Conservation (phyloP, 2,329 filamentous ascomycete genomes). For the Hypoxylon sp. region DNA sequence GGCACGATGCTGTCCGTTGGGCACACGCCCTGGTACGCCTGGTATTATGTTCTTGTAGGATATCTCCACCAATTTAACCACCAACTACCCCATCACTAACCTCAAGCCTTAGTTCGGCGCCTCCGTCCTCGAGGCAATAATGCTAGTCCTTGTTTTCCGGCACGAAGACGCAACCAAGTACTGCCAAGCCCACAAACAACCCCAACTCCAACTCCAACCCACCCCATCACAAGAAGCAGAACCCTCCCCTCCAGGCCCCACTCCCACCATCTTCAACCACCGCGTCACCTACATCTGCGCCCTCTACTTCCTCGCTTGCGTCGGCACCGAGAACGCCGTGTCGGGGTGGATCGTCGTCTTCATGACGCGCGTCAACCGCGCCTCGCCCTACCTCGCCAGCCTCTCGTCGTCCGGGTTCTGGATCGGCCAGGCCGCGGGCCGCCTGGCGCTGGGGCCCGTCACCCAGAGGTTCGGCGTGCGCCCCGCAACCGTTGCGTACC, state of each 20-base stretch:
- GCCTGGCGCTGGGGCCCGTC: slow-evolving; percentile 50
- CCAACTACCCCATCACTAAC: neutral
- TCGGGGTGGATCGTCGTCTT: slow-evolving; percentile 61
- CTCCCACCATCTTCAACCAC: slow-evolving; percentile 47
- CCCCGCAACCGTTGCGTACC: slow-evolving; percentile 45
- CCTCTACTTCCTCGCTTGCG: slow-evolving; percentile 57
- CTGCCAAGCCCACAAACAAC: slow-evolving; percentile 39
- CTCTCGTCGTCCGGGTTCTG: slow-evolving; percentile 59
- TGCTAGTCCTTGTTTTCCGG: slow-evolving; percentile 54
- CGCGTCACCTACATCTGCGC: slow-evolving; percentile 56
- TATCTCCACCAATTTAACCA: neutral
- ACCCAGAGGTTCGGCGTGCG: slow-evolving; percentile 50
- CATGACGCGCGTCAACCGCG: slow-evolving; percentile 56
- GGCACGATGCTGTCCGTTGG: slow-evolving; percentile 48
- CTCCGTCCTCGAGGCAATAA: slow-evolving; percentile 43
- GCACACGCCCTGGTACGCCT: slow-evolving; percentile 52
- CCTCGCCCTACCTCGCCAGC: slow-evolving; percentile 52
- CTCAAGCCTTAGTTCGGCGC: slow-evolving; percentile 24
- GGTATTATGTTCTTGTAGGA: slow-evolving; percentile 56
- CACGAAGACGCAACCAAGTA: slow-evolving; percentile 51
- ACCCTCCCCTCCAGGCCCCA: neutral
- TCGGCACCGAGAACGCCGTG: slow-evolving; percentile 58
- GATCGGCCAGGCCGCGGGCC: slow-evolving; percentile 57
- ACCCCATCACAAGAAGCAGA: neutral
- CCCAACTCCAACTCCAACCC: neutral